Evolutionary conservation across 805 yeast species (phyloP), one percentile per base, ranked within the genome.

Genomic region (Yarrowia porcina): DNA sequence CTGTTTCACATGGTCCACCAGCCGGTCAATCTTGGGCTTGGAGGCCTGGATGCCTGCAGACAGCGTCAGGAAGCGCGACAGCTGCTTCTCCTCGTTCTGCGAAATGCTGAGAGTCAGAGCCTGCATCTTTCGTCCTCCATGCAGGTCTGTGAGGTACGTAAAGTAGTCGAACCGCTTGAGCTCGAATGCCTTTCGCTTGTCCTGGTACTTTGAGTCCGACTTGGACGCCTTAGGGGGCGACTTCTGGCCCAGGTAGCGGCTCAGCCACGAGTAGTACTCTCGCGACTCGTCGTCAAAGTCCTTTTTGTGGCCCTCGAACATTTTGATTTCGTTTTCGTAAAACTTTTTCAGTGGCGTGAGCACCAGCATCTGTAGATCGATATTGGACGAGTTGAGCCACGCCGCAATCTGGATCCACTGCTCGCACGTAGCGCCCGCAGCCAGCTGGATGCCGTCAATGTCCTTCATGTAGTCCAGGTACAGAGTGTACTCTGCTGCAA

Each of bases 261-360:
- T 71, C 56, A 78, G 71, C 79, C 80, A 78, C 33, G 78, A 70
- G 66, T 78, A 78, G 66, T 77, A 78, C 65, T 77, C 79, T 27
- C 72, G 68, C 17, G 78, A 74, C 57, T 76, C 78, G 50, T 78
- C 81, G 60, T 78, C 81, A 67, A 78, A 78, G 47, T 78, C 80
- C 33, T 76, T 72, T 60, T 77, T 77, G 45, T 75, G 71, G 25
- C 66, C 59, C 32, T 77, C 81, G 45, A 75, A 75, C 15, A 71
- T 56, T 66, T 78, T 78, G 65, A 78, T 73, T 32, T 78, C 81
- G 52, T 64, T 68, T 27, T 78, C 81, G 67, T 78, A 78, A 23
- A 76, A 67, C 61, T 68, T 67, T 49, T 73, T 69, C 61, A 77
- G 64, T 5, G 80, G 80, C 57, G 74, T 77, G 25, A 77, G 69